Base-by-base conservation (phyloP, 192 early-diverging fungal genomes). In the Chytriomyces hyalinus region DNA sequence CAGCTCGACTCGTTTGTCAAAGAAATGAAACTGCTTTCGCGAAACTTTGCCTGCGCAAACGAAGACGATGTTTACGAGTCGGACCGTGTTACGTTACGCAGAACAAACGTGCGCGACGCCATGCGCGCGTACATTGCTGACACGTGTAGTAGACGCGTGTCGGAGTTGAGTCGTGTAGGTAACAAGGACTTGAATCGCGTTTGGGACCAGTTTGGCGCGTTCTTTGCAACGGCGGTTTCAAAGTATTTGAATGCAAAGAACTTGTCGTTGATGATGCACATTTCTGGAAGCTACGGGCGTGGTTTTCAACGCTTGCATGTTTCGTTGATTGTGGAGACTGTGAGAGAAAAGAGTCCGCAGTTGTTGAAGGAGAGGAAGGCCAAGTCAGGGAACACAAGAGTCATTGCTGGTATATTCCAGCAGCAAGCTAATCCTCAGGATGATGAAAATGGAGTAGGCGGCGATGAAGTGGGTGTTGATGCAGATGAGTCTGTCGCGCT, bases 221-320 rank as follows among this genome's bases (percentile, higher is more conserved):
- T 67, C 66, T 67, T 20, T 20, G 10, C 15, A 6, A 43, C 36
- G 20, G 8, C 66, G 6, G 66, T 67, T 15, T 15, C 26, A 11
- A 43, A 48, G 5, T 67, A n/a, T 47, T n/a, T 67, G 11, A 67
- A 67, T 20, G 20, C 66, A 5, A 67, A 67, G 45, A 67, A 48
- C 22, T 48, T 67, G 11, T 20, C 66, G 13, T 22, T 67, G 43
- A 67, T 48, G 66, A 67, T 67, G 66, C 66, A 67, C 47, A 8
- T 67, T 15, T 15, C 44, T 26, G 66, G 66, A 46, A 47, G 43
- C 44, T 67, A 67, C 44, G 66, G 66, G 46, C 20, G 44, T 5
- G 66, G 66, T 28, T 67, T 67, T 47, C 8, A 26, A 5, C 22
- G 66, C 17, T 20, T 47, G 36, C 66, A 67, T 67, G 66, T 67